Conservation (phyloP, 108 stramenopile genomes). For the Skeletonema marinoi region DNA sequence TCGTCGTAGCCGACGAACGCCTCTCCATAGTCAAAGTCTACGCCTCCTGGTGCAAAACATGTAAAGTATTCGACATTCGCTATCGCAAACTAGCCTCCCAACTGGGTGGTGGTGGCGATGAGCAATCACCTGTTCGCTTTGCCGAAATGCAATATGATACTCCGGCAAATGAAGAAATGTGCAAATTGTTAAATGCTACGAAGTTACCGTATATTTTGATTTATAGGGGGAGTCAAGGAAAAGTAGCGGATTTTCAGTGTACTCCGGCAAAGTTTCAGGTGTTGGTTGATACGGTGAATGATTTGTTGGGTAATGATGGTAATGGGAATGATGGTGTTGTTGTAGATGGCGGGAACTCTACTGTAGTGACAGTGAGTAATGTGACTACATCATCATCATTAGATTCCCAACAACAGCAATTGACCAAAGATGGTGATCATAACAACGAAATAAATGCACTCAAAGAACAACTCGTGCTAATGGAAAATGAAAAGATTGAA, state of each 20-base stretch:
- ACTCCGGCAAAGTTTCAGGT: conserved; percentile 30
- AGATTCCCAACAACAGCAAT: not conserved
- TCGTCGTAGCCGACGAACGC: conserved; percentile 48
- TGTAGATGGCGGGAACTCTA: not conserved
- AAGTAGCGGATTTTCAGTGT: conserved; percentile 43
- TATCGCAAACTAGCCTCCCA: conserved; percentile 37
- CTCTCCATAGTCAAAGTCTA: conserved; percentile 48
- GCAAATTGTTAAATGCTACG: conserved; percentile 39
- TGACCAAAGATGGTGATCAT: not conserved
- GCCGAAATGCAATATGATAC: conserved; percentile 51
- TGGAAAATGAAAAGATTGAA: conserved; percentile 12
- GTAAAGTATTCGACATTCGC: conserved; percentile 35
- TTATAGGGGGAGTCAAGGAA: conserved; percentile 37
- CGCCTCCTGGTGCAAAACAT: conserved; percentile 54
- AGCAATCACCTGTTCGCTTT: conserved; percentile 41
- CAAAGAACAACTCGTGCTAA: conserved; percentile 1
- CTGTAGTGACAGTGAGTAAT: not conserved
- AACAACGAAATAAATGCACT: conserved; percentile 1
- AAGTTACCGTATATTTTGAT: conserved; percentile 44
- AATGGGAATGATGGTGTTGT: not conserved
- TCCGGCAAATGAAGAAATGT: conserved; percentile 43
- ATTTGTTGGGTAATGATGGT: conserved; percentile 27
- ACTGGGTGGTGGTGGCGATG: conserved; percentile 8
- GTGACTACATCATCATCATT: not conserved
- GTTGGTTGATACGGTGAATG: conserved; percentile 38